Percentiles rank a stretch among this genome's conserved stretches.
phyloP scores from a whole-genome alignment of 2,329 filamentous ascomycete genomes.

The Colletotrichum nymphaeae region DNA sequence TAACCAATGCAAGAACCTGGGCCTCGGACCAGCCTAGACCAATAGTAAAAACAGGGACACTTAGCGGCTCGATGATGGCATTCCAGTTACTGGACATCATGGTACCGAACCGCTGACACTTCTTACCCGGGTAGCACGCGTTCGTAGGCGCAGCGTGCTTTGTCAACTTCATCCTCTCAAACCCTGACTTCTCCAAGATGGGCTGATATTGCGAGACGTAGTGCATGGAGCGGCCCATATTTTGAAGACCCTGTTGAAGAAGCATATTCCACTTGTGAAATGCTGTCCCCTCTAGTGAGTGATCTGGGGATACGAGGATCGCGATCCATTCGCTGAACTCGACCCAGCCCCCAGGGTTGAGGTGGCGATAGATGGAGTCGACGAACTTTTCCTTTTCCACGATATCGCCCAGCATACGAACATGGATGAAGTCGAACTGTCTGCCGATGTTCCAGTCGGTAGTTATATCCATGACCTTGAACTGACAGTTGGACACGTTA shows the following conservation, averaged over 20 bases:
- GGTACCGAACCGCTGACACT: conserved; percentile 42
- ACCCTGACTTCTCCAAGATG: conserved; percentile 40
- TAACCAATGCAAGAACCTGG: conserved; percentile 47
- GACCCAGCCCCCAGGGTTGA: conserved; percentile 37
- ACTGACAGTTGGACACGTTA: conserved; percentile 43
- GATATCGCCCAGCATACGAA: conserved; percentile 46
- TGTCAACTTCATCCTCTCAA: conserved; percentile 41
- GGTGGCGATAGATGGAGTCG: conserved; percentile 44
- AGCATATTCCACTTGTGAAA: conserved; percentile 45
- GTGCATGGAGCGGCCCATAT: conserved; percentile 45
- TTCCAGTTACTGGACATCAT: conserved; percentile 44
- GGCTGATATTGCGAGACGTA: conserved; percentile 41
- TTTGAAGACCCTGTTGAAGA: conserved; percentile 41
- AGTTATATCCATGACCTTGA: conserved; percentile 42
- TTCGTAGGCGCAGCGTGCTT: conserved; percentile 44
- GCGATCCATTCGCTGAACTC: conserved; percentile 50
- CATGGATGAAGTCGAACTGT: conserved; percentile 46
- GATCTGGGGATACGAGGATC: conserved; percentile 45
- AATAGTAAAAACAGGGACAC: conserved; percentile 51
- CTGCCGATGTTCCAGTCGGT: conserved; percentile 42
- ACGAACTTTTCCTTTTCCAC: conserved; percentile 41
- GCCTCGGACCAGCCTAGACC: conserved; percentile 48
- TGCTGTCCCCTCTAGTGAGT: conserved; percentile 44
- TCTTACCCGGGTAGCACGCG: conserved; percentile 44
- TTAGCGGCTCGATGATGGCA: conserved; percentile 42